Evolutionary conservation across 768 basidiomycete genomes (phyloP).

Genomic region (Collybia nuda): DNA sequence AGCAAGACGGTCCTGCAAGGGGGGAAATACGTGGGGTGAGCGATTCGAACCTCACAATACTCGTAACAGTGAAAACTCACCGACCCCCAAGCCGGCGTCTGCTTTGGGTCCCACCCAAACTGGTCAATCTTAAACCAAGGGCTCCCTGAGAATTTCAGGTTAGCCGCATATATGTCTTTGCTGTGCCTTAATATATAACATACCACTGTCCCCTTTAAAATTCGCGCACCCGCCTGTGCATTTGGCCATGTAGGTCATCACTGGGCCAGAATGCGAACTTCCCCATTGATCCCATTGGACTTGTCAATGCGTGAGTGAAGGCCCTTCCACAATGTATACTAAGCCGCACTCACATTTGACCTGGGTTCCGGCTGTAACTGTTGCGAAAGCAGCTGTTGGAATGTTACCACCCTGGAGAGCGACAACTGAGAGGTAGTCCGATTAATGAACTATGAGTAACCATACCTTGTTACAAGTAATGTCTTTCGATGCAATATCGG

Average conservation of each 20-base stretch:
- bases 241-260: constrained; percentile 21
- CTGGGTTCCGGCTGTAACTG: constrained; percentile 14
- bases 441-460: not conserved
- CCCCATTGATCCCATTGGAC: constrained; percentile 15
- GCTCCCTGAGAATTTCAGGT: no score
- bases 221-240: constrained; percentile 17
- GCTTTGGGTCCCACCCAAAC: constrained; percentile 6
- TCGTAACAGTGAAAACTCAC: constrained; percentile 1
- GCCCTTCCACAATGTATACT: not conserved
- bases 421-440: not conserved
- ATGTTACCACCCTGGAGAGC: constrained; percentile 17
- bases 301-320: not conserved
- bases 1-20: constrained; percentile 10
- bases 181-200: constrained; percentile 12
- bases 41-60: not conserved
- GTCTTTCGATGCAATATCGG: constrained; percentile 11
- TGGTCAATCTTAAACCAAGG: constrained; percentile 8
- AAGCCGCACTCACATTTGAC: constrained; percentile 13
- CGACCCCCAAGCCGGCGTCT: constrained; percentile 15
- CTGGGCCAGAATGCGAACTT: constrained; percentile 10
- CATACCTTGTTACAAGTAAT: constrained; percentile 15
- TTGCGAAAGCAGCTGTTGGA: constrained; percentile 13
- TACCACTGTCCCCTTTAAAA: constrained; percentile 17
- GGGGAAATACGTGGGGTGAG: not conserved
- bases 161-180: not conserved